A percentile compares a stretch with the other conserved stretches of the same genome.
phyloP scores from a whole-genome alignment of 371 early-diverging fungal genomes.

The Blakeslea trispora region DNA sequence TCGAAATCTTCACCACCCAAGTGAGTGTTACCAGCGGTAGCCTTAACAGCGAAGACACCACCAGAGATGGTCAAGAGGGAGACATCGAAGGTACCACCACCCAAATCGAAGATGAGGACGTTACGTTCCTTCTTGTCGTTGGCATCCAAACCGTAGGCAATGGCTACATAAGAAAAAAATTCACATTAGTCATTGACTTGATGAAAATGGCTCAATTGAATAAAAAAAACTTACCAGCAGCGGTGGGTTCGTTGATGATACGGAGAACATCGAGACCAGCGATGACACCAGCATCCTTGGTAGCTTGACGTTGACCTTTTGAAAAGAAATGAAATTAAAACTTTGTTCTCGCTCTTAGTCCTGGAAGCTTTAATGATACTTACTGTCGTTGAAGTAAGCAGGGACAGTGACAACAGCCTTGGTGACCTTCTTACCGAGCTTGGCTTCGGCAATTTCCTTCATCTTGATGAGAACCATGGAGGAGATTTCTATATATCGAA shows the following conservation, averaged over 20 bases:
- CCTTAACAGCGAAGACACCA: constrained; percentile 90
- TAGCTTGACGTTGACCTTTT: constrained; percentile 84
- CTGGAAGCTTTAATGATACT: no score
- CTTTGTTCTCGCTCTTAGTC: no score
- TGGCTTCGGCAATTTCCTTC: constrained; percentile 87
- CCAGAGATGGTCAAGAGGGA: constrained; percentile 73
- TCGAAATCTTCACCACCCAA: constrained; percentile 98
- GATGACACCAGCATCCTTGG: constrained; percentile 79
- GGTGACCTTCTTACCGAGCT: constrained; percentile 76
- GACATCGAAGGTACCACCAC: constrained; percentile 96
- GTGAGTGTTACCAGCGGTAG: constrained; percentile 93
- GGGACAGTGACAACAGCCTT: constrained; percentile 95
- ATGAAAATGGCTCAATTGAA: no score
- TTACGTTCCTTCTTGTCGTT: constrained; percentile 71
- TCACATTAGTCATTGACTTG: neutral
- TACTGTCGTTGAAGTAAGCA: constrained; percentile 71
- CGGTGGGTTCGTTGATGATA: constrained; percentile 95
- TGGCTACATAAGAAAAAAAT: constrained; percentile 48
- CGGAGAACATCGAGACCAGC: constrained; percentile 78
- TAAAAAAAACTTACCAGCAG: constrained; percentile 58
- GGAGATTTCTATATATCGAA: constrained; percentile 68
- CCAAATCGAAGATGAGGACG: constrained; percentile 92
- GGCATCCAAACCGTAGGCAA: constrained; percentile 89
- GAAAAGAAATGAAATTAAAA: constrained; percentile 54
- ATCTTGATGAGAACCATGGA: constrained; percentile 89